Evolutionary conservation across 2,329 filamentous ascomycete genomes (phyloP).

Genomic region (Metarhizium humberi): DNA sequence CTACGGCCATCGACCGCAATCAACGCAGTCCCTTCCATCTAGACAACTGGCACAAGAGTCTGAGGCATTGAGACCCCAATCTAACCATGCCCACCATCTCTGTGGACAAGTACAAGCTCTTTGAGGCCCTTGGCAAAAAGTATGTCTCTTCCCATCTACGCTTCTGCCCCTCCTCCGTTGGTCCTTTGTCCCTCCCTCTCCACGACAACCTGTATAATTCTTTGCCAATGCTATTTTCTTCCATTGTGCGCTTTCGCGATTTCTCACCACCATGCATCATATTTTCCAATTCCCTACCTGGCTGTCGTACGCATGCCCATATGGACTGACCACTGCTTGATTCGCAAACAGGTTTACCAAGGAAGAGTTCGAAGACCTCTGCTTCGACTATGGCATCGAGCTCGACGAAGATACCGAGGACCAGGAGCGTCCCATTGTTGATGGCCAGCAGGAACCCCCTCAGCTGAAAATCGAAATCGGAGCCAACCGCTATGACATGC

Average conservation of each 20-base stretch:
- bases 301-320: background rate
- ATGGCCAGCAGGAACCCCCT: constrained; percentile 76
- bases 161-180: background rate
- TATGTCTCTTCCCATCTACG: constrained; percentile 29
- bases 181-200: no score
- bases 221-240: constrained; percentile 8
- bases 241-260: constrained; percentile 9
- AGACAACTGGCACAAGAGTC: background rate
- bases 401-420: constrained; percentile 91
- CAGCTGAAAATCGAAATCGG: constrained; percentile 98
- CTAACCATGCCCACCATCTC: constrained; percentile 83
- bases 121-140: constrained; percentile 82
- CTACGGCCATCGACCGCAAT: background rate
- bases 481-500: constrained; percentile 88
- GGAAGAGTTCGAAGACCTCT: constrained; percentile 91
- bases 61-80: constrained; percentile 15
- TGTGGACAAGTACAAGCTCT: constrained; percentile 94
- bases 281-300: constrained; percentile 3
- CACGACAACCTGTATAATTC: background rate
- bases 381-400: constrained; percentile 98
- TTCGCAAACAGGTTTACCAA: constrained; percentile 61
- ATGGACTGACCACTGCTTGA: constrained; percentile 7
- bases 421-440: constrained; percentile 60
- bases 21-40: background rate
- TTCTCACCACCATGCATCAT: constrained; percentile 3